phyloP scores from a whole-genome alignment of 176 grass and related monocot genomes.

The Aegilops speltoides region DNA sequence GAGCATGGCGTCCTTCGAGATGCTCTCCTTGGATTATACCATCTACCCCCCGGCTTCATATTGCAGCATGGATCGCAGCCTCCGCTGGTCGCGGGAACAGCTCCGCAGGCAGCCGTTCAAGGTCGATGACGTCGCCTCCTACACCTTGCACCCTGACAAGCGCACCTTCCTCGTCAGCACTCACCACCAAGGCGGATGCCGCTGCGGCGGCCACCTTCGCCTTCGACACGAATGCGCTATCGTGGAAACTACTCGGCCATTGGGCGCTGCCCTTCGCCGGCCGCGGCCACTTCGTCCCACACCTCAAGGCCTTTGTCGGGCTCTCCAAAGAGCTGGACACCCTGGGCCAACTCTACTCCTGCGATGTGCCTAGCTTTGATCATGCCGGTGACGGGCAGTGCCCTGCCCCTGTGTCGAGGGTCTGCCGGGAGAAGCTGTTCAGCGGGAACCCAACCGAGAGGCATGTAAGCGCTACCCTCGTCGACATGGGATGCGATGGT shows the following conservation, averaged over 20 bases:
- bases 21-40: too few relatives aligned
- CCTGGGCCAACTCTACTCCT: neutral
- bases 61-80: too few relatives aligned
- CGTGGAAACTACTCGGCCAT: neutral
- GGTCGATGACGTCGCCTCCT: neutral
- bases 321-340: neutral
- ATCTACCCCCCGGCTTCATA: too few relatives aligned
- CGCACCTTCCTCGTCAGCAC: neutral
- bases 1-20: too few relatives aligned
- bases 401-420: neutral
- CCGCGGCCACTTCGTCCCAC: neutral
- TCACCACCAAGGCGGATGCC: neutral
- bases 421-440: neutral
- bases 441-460: neutral
- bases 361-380: neutral
- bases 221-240: neutral
- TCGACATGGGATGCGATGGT: neutral
- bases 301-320: constrained; percentile 4
- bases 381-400: neutral
- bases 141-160: neutral
- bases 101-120: too few relatives aligned
- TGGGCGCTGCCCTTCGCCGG: neutral
- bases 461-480: neutral
- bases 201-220: neutral
- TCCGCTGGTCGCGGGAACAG: too few relatives aligned